Conservation (phyloP, 2,329 filamentous ascomycete species). For the Hymenoscyphus albidus region DNA sequence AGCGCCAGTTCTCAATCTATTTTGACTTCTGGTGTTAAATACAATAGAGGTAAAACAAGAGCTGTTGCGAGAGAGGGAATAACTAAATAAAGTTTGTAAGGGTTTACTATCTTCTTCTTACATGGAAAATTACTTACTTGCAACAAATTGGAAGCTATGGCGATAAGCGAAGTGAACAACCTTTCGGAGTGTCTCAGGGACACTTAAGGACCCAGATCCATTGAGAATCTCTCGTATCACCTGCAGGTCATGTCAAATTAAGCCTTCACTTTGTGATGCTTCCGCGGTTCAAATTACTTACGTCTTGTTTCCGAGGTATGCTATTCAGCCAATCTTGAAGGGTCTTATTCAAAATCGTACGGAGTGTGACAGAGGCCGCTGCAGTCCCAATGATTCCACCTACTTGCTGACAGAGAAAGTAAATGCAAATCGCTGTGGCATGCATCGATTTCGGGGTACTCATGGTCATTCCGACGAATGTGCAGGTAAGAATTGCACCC, state of each 20-base stretch:
- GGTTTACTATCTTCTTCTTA: not conserved
- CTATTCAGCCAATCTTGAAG: not conserved
- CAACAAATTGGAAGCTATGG: not conserved
- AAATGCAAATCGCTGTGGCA: not conserved
- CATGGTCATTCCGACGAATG: not conserved
- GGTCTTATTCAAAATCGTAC: not conserved
- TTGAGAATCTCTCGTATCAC: not conserved
- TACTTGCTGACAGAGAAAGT: not conserved
- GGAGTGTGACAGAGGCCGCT: not conserved
- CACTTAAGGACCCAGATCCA: not conserved
- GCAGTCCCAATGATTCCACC: not conserved
- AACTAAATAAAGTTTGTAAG: not conserved
- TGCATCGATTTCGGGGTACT: not conserved
- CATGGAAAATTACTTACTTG: not conserved
- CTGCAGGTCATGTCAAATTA: not conserved
- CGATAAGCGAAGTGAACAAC: not conserved
- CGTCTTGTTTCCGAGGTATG: not conserved
- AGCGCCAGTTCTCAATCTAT: not conserved
- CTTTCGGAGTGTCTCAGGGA: not conserved
- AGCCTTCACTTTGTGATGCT: not conserved
- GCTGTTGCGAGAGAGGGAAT: not conserved
- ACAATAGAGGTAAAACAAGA: not conserved
- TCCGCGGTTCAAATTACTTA: not conserved
- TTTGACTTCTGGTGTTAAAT: not conserved
- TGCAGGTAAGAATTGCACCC: not conserved